phyloP scores from a whole-genome alignment of 2,329 filamentous ascomycete species.

The Trichoderma aggressivum region DNA sequence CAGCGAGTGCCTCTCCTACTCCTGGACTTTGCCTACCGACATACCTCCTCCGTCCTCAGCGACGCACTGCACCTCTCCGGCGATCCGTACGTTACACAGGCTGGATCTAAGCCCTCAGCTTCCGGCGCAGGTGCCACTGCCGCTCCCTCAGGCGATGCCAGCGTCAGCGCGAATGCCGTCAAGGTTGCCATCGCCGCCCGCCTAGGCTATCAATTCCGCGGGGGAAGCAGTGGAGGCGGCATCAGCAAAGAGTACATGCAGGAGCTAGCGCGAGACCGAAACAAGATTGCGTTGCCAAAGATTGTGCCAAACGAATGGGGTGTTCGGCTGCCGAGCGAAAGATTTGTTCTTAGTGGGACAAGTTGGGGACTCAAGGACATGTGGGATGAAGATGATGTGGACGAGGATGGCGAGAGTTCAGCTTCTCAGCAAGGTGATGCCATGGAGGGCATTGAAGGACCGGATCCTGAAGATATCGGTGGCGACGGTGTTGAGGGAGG shows the following conservation, averaged over 20 bases:
- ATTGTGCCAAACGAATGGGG: slow-evolving; percentile 66
- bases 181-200: slow-evolving; percentile 69
- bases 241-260: slow-evolving; percentile 72
- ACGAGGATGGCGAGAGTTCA: slow-evolving; percentile 40
- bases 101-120: slow-evolving; percentile 50
- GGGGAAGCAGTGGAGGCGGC: slow-evolving; percentile 50
- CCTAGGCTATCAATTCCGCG: slow-evolving; percentile 65
- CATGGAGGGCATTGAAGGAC: slow-evolving; percentile 47
- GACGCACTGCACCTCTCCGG: slow-evolving; percentile 67
- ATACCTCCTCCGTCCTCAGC: slow-evolving; percentile 67
- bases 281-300: slow-evolving; percentile 62
- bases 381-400: slow-evolving; percentile 51
- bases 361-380: slow-evolving; percentile 62
- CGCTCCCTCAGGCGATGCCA: slow-evolving; percentile 47
- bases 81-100: slow-evolving; percentile 63
- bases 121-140: slow-evolving; percentile 48
- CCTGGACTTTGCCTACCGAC: slow-evolving; percentile 82
- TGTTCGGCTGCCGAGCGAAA: slow-evolving; percentile 62
- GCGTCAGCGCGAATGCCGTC: slow-evolving; percentile 64
- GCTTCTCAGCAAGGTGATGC: slow-evolving; percentile 41
- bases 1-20: slow-evolving; percentile 78
- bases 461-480: slow-evolving; percentile 41
- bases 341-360: slow-evolving; percentile 64
- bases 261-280: slow-evolving; percentile 69
- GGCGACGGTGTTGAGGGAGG: slow-evolving; percentile 49